phyloP scores from a whole-genome alignment of 2,329 filamentous ascomycete species.

The Aspergillus sp. region DNA sequence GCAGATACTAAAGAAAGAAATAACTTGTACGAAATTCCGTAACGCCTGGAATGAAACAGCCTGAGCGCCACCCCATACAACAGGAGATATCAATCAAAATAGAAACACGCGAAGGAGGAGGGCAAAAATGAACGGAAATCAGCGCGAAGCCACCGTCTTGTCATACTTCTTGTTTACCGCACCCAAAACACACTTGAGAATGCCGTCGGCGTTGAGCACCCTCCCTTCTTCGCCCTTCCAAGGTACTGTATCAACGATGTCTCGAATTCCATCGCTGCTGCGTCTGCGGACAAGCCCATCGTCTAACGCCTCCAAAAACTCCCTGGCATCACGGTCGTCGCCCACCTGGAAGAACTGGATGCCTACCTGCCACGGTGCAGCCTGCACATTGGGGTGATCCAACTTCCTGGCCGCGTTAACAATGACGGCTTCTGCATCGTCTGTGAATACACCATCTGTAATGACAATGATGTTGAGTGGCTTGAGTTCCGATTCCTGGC shows the following conservation, averaged over 20 bases:
- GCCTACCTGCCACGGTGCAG: slow-evolving; percentile 76
- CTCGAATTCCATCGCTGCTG: slow-evolving; percentile 56
- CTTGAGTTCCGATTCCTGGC: slow-evolving; percentile 52
- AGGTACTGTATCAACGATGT: slow-evolving; percentile 90
- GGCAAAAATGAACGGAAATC: background rate
- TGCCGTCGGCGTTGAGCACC: slow-evolving; percentile 65
- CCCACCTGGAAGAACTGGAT: slow-evolving; percentile 97
- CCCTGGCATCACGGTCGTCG: slow-evolving; percentile 63
- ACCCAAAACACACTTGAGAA: slow-evolving; percentile 81
- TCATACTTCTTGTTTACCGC: slow-evolving; percentile 69
- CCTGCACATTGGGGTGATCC: slow-evolving; percentile 47
- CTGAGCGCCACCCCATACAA: background rate
- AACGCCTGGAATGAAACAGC: background rate
- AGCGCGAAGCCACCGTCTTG: slow-evolving; percentile 32
- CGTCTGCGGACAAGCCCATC: slow-evolving; percentile 63
- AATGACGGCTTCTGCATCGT: slow-evolving; percentile 74
- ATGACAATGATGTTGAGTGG: slow-evolving; percentile 91
- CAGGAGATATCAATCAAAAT: background rate
- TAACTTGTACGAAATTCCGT: background rate
- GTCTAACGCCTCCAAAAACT: slow-evolving; percentile 71
- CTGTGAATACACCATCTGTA: slow-evolving; percentile 80
- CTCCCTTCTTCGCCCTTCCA: slow-evolving; percentile 56
- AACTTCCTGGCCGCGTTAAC: slow-evolving; percentile 67
- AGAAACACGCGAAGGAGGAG: background rate
- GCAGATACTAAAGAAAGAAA: background rate